Conservation (phyloP, 192 early-diverging fungal genomes). For the Backusella luteola region DNA sequence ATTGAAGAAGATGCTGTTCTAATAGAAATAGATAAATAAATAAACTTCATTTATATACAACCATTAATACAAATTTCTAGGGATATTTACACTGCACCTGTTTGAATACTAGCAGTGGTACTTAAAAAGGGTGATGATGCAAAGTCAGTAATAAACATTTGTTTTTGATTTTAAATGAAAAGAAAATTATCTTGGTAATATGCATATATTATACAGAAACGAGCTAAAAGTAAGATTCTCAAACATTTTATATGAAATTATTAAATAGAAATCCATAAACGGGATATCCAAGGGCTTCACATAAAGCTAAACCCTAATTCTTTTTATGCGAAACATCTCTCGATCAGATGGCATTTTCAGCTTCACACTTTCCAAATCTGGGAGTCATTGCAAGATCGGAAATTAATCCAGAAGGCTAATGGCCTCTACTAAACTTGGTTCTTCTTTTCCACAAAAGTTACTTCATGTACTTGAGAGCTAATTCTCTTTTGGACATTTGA, state of each 20-base stretch:
- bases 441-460: too few relatives aligned
- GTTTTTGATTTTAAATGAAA: not conserved
- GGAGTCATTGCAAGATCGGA: not conserved
- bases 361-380: too few relatives aligned
- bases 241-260: not conserved
- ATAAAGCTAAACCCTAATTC: not conserved
- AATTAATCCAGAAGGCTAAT: not conserved
- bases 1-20: not conserved
- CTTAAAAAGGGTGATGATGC: constrained; percentile 8
- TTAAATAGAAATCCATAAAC: not conserved
- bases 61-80: not conserved
- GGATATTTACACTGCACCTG: not conserved
- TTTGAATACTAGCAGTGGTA: constrained; percentile 1
- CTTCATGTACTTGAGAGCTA: too few relatives aligned
- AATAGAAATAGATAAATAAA: not conserved
- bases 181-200: not conserved
- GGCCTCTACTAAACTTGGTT: too few relatives aligned
- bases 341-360: not conserved
- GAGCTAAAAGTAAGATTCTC: not conserved
- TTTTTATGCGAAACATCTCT: not conserved
- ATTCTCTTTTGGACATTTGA: too few relatives aligned
- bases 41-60: not conserved
- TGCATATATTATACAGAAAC: not conserved
- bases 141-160: constrained; percentile 7
- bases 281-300: not conserved